Evolutionary conservation across 2,329 filamentous ascomycete species (phyloP).

Genomic region (Alternaria brassicae): DNA sequence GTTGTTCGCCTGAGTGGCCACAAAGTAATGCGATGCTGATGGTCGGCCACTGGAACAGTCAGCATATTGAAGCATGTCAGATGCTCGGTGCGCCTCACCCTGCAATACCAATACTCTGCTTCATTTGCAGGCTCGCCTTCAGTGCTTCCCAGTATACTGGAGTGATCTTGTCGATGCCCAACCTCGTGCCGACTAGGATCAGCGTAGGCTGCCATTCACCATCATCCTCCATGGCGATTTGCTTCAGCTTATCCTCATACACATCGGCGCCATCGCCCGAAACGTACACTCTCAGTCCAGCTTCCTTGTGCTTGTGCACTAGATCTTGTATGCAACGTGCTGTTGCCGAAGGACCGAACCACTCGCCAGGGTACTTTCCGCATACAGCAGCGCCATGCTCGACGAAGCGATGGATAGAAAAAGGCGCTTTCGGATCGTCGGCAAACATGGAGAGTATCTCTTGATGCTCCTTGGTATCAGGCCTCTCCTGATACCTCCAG

Average conservation of each 20-base stretch:
- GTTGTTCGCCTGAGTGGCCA: conserved; percentile 74
- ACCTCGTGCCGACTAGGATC: conserved; percentile 83
- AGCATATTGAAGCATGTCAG: conserved; percentile 4
- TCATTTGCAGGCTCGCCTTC: conserved; percentile 81
- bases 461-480: conserved; percentile 65
- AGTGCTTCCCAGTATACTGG: conserved; percentile 96
- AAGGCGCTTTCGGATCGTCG: conserved; percentile 83
- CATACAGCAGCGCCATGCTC: conserved; percentile 84
- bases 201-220: conserved; percentile 80
- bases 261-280: conserved; percentile 91
- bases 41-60: conserved; percentile 74
- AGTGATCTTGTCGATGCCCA: conserved; percentile 94
- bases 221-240: conserved; percentile 72
- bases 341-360: conserved; percentile 98
- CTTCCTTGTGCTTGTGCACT: conserved; percentile 67
- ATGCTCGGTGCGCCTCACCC: conserved; percentile 65
- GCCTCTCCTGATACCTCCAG: conserved; percentile 72
- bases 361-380: conserved; percentile 94
- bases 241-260: conserved; percentile 87
- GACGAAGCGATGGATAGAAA: conserved; percentile 95
- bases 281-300: conserved; percentile 79
- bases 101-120: conserved; percentile 94
- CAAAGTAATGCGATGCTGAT: conserved; percentile 83
- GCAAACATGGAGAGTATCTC: conserved; percentile 82
- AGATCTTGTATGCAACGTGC: conserved; percentile 91